Evolutionary conservation across 1,139 yeast species (phyloP).

Genomic region (Pichia sp.): DNA sequence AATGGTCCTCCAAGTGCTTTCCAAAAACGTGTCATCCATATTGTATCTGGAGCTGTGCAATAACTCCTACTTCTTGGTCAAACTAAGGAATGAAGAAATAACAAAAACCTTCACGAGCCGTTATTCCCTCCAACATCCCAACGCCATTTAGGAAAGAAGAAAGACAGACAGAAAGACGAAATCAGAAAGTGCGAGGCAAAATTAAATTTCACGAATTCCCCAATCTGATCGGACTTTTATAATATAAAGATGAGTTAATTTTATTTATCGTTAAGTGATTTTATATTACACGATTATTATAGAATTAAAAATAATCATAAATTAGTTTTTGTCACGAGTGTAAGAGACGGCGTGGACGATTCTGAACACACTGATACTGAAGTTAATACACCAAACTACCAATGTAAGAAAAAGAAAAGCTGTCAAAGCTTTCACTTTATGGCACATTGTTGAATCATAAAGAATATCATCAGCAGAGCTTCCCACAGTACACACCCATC

Average conservation of each 20-base stretch:
- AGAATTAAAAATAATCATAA: background rate
- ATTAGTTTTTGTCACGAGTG: constrained; percentile 7
- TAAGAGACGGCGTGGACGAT: constrained; percentile 64
- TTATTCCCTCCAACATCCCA: too few species aligned
- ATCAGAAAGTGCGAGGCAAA: too few species aligned
- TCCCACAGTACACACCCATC: constrained; percentile 65
- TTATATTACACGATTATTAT: too few species aligned
- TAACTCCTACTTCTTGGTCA: too few species aligned
- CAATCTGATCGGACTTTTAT: too few species aligned
- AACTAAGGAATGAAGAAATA: too few species aligned
- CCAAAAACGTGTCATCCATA: constrained; percentile 31
- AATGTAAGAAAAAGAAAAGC: constrained; percentile 72
- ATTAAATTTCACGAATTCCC: too few species aligned
- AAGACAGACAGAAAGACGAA: too few species aligned
- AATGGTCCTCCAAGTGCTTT: constrained; percentile 69
- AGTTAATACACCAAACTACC: constrained; percentile 79
- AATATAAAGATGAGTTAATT: too few species aligned
- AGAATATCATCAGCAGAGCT: background rate
- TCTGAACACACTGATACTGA: constrained; percentile 74
- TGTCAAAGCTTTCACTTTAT: constrained; percentile 74
- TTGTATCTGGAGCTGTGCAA: background rate
- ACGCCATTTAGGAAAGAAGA: too few species aligned
- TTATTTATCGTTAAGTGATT: too few species aligned
- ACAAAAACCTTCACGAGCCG: too few species aligned
- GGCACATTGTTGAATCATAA: constrained; percentile 43